Percentiles rank a stretch among this genome's conserved stretches.
Conservation (phyloP, 2,329 filamentous ascomycete genomes). For the Pseudophaeomoniella oleicola region DNA sequence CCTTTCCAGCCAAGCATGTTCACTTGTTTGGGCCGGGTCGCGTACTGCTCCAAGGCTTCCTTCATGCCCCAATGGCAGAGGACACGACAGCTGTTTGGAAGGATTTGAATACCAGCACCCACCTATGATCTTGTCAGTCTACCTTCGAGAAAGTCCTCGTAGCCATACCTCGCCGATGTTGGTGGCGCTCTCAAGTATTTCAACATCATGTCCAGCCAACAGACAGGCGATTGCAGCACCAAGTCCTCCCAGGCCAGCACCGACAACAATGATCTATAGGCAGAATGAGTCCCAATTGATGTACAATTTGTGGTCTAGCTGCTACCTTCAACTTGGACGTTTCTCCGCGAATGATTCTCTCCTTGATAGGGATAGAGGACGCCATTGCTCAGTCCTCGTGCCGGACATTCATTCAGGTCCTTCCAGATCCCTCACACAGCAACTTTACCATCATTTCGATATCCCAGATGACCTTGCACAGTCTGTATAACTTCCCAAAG, state of each 20-base stretch:
- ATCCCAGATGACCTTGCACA: too few relatives aligned
- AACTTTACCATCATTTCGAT: too few relatives aligned
- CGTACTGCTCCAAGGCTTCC: conserved; percentile 13
- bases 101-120: conserved; percentile 20
- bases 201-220: conserved; percentile 20
- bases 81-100: conserved; percentile 12
- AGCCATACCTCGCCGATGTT: conserved; percentile 22
- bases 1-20: conserved; percentile 17
- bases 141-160: too few relatives aligned
- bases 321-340: not conserved
- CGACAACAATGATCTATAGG: conserved; percentile 8
- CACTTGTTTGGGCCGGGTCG: conserved; percentile 14
- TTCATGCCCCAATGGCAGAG: conserved; percentile 10
- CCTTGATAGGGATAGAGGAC: not conserved
- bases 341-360: not conserved
- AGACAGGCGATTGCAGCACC: conserved; percentile 8
- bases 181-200: conserved; percentile 24
- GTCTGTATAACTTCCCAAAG: too few relatives aligned
- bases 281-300: too few relatives aligned
- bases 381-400: too few relatives aligned
- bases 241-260: conserved; percentile 11
- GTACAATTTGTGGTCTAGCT: not conserved
- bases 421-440: too few relatives aligned
- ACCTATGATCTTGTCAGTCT: conserved; percentile 11
- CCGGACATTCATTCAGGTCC: too few relatives aligned